Evolutionary conservation across 495 filamentous ascomycete species (phyloP).

Genomic region (Viridothelium virens): DNA sequence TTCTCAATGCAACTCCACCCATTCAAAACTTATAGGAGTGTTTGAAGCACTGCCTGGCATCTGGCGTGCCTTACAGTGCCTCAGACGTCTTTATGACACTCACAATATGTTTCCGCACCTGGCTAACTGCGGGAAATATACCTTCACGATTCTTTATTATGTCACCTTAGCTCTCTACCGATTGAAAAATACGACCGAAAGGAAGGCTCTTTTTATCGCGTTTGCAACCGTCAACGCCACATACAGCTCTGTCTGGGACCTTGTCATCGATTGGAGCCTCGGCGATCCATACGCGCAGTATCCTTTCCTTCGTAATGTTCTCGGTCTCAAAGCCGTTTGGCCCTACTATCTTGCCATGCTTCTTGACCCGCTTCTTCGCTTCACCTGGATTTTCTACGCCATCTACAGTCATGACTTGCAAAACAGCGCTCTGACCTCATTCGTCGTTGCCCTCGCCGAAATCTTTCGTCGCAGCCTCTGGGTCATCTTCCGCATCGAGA

Average conservation of each 20-base stretch:
- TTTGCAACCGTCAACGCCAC: conserved; percentile 72
- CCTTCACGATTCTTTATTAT: conserved; percentile 69
- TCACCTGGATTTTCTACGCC: conserved; percentile 92
- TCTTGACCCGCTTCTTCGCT: conserved; percentile 79
- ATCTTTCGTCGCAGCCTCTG: conserved; percentile 77
- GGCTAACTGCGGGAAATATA: conserved; percentile 87
- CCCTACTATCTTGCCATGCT: conserved; percentile 80
- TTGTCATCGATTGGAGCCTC: conserved; percentile 94
- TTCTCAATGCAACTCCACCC: conserved; percentile 69
- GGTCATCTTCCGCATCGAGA: conserved; percentile 89
- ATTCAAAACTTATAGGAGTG: conserved; percentile 80
- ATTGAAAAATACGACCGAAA: conserved; percentile 50
- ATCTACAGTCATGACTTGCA: conserved; percentile 71
- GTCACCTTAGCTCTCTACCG: conserved; percentile 38
- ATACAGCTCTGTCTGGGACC: conserved; percentile 86
- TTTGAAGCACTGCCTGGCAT: conserved; percentile 76
- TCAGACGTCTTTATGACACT: conserved; percentile 84
- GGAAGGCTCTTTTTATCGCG: conserved; percentile 64
- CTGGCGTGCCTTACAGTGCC: conserved; percentile 83
- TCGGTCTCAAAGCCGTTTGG: conserved; percentile 68
- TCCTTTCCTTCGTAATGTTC: conserved; percentile 66
- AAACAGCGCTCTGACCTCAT: conserved; percentile 70
- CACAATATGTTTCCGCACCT: conserved; percentile 84
- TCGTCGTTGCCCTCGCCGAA: conserved; percentile 67
- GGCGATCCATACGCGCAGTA: conserved; percentile 60